phyloP scores from a whole-genome alignment of 148 eudicot genomes.

The Rhododendron griersonianum region DNA sequence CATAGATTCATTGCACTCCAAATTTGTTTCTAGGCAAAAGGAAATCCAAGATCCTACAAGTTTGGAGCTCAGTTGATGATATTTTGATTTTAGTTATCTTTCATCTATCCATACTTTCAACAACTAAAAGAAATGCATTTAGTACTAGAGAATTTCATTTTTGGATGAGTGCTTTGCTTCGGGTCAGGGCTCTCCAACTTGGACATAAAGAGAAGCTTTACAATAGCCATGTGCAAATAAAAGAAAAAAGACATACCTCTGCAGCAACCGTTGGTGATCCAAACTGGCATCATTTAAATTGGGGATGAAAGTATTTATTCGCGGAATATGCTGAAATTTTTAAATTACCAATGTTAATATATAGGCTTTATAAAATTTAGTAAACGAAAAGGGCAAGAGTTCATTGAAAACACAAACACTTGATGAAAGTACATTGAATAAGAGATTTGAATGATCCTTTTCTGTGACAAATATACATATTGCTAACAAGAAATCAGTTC shows the following conservation, averaged over 20 bases:
- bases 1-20: background rate
- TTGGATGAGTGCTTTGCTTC: background rate
- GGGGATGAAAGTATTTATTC: slow-evolving; percentile 71
- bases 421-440: background rate
- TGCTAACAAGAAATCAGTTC: background rate
- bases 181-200: background rate
- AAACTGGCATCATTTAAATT: slow-evolving; percentile 66
- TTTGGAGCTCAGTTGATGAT: background rate
- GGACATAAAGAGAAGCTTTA: background rate
- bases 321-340: slow-evolving; percentile 65
- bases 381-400: background rate
- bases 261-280: slow-evolving; percentile 71
- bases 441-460: background rate
- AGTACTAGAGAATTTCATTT: background rate
- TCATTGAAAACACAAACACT: background rate
- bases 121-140: background rate
- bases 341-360: slow-evolving; percentile 3
- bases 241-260: slow-evolving; percentile 45
- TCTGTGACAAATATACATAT: background rate
- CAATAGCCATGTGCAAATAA: background rate
- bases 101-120: background rate
- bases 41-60: background rate
- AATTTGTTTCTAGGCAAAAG: background rate
- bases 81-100: too few species aligned
- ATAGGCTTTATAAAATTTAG: background rate